These are phyloP conservation scores for Rhizopogon roseolus DNA, from an alignment of 768 basidiomycete species.

Conservation along the genomic window DNA sequence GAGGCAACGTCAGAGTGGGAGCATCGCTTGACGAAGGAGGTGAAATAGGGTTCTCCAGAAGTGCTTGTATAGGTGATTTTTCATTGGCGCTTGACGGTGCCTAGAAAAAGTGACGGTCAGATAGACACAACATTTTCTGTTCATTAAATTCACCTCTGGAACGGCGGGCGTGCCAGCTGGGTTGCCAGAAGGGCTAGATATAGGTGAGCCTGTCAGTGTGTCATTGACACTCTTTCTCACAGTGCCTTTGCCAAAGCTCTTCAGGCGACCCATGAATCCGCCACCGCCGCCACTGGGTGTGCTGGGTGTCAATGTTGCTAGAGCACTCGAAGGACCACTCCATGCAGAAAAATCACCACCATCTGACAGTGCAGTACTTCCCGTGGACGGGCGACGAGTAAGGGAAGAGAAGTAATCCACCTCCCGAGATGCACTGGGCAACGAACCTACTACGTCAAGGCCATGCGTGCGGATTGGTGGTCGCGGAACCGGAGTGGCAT, in stretches of 20 bases:
- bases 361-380: constrained; percentile 37
- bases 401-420: constrained; percentile 53
- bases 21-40: constrained; percentile 73
- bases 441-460: constrained; percentile 28
- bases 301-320: constrained; percentile 35
- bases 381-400: constrained; percentile 40
- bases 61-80: constrained; percentile 48
- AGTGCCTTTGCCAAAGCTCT: constrained; percentile 63
- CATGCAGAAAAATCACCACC: constrained; percentile 44
- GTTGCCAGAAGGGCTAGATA: constrained; percentile 9
- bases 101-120: constrained; percentile 12
- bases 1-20: constrained; percentile 58
- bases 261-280: constrained; percentile 77
- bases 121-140: not conserved
- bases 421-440: constrained; percentile 21
- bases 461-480: constrained; percentile 40
- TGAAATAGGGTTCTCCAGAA: constrained; percentile 50
- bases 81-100: constrained; percentile 21
- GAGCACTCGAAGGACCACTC: constrained; percentile 30
- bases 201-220: constrained; percentile 19
- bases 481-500: constrained; percentile 27
- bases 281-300: constrained; percentile 45
- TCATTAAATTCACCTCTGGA: constrained; percentile 20
- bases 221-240: constrained; percentile 26
- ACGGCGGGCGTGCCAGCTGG: constrained; percentile 9